Conservation (phyloP, 2,329 filamentous ascomycete genomes). For the Daldinia sp. region DNA sequence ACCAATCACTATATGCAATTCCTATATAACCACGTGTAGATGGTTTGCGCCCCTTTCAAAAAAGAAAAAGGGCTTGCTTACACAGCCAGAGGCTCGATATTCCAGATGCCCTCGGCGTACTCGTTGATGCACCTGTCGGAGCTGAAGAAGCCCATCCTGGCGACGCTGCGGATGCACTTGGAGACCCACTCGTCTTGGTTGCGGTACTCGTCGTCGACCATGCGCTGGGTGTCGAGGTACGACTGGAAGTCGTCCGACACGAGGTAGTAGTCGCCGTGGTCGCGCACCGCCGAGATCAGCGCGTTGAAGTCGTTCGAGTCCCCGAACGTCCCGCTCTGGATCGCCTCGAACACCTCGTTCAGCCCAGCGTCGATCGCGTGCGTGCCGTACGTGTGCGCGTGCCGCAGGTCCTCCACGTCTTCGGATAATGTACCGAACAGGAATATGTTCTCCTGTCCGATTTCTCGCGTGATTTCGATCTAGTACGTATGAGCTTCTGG, state of each 20-base stretch:
- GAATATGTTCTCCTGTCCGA: slow-evolving; percentile 98
- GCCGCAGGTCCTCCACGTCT: slow-evolving; percentile 95
- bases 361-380: slow-evolving; percentile 84
- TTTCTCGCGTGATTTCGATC: slow-evolving; percentile 98
- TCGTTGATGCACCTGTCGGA: slow-evolving; percentile 96
- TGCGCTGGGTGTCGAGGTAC: slow-evolving; percentile 89
- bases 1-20: slow-evolving; percentile 1
- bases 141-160: slow-evolving; percentile 97
- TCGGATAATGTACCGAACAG: slow-evolving; percentile 96
- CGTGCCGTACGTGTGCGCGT: slow-evolving; percentile 85
- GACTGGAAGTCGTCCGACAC: slow-evolving; percentile 97
- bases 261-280: slow-evolving; percentile 97
- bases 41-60: background rate
- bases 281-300: slow-evolving; percentile 84
- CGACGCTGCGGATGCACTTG: slow-evolving; percentile 89
- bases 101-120: slow-evolving; percentile 98
- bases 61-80: slow-evolving; percentile 43
- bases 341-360: slow-evolving; percentile 83
- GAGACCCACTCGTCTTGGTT: slow-evolving; percentile 93
- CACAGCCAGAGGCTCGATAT: slow-evolving; percentile 81
- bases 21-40: background rate
- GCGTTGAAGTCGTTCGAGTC: slow-evolving; percentile 82
- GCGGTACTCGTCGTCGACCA: slow-evolving; percentile 92
- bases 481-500: slow-evolving; percentile 38
- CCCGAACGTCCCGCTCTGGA: slow-evolving; percentile 85